Conservation (phyloP, 2,329 filamentous ascomycete species). For the Penicillium sp. region DNA sequence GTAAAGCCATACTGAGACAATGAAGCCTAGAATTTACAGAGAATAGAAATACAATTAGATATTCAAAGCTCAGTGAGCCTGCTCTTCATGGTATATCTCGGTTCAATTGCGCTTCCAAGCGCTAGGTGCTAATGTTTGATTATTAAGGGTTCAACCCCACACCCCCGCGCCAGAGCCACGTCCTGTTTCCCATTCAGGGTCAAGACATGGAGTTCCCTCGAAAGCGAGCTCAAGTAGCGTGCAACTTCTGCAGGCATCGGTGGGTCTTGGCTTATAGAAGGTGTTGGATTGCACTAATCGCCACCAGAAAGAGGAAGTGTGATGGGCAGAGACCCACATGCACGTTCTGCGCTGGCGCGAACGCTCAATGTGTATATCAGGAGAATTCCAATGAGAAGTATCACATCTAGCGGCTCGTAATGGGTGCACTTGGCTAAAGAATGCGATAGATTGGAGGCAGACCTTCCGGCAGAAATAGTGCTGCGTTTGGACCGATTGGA, state of each 20-base stretch:
- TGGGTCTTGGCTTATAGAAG: background rate
- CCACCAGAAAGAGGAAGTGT: constrained; percentile 17
- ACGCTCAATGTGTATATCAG: constrained; percentile 19
- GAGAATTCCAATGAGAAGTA: constrained; percentile 15
- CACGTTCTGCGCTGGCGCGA: constrained; percentile 15
- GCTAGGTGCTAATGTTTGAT: background rate
- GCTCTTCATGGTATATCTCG: background rate
- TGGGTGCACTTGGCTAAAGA: background rate
- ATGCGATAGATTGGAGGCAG: constrained; percentile 7
- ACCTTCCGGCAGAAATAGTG: constrained; percentile 14
- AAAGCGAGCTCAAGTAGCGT: constrained; percentile 19
- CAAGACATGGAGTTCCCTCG: constrained; percentile 14
- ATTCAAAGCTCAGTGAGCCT: no score
- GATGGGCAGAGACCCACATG: constrained; percentile 18
- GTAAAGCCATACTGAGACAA: constrained; percentile 6
- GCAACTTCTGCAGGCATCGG: constrained; percentile 20
- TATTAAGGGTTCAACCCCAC: background rate
- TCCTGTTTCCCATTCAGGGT: background rate
- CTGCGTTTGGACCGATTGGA: constrained; percentile 16
- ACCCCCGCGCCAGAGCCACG: background rate
- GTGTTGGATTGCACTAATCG: background rate
- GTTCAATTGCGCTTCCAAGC: background rate
- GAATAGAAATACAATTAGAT: background rate
- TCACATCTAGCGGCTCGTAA: background rate
- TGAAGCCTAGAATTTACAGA: background rate